Base-by-base conservation (phyloP, 495 filamentous ascomycete species). In the Xylaria sp. region DNA sequence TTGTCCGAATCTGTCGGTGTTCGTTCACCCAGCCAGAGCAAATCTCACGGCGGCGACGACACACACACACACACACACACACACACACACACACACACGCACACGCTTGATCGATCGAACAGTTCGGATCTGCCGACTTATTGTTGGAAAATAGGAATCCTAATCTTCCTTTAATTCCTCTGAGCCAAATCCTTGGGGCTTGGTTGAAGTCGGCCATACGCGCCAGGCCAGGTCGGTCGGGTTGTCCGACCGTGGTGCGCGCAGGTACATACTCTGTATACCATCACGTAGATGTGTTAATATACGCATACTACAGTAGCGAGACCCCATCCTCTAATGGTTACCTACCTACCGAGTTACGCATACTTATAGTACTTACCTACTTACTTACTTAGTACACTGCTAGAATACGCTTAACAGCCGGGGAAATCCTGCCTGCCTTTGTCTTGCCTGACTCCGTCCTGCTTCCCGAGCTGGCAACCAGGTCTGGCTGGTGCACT, bases 1-100 rank as follows among this genome's bases (percentile, higher is more conserved):
- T 71, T 72, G 72, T 37, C 70, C 57, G 44, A 70, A 67, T 61
- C 59, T 19, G 65, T 57, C 26, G 17, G 43, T n/a, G n/a, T n/a
- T n/a, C n/a, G n/a, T n/a, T n/a, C n/a, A 44, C 41, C 35, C 44
- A 46, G 31, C 14, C 21, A 17, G 40, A 69, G 43, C 12, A 33
- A 61, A 17, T 52, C 57, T 12, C 40, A 37, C 3, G 6, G 43
- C 5, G 19, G 35, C 19, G 26, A 41, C 57, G 14, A 33, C 33
- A 61, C 26, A 61, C 21, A 24, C 15, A 15, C 44, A 5, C 35
- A n/a, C 26, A n/a, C n/a, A n/a, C n/a, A n/a, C n/a, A n/a, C n/a
- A n/a, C n/a, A n/a, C n/a, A n/a, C n/a, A n/a, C n/a, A n/a, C n/a
- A n/a, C n/a, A 33, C 33, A 61, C 26, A 61, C 21, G 41, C 15